Conservation (phyloP, 176 grass and related monocot genomes). For the Saccharum officinarum region DNA sequence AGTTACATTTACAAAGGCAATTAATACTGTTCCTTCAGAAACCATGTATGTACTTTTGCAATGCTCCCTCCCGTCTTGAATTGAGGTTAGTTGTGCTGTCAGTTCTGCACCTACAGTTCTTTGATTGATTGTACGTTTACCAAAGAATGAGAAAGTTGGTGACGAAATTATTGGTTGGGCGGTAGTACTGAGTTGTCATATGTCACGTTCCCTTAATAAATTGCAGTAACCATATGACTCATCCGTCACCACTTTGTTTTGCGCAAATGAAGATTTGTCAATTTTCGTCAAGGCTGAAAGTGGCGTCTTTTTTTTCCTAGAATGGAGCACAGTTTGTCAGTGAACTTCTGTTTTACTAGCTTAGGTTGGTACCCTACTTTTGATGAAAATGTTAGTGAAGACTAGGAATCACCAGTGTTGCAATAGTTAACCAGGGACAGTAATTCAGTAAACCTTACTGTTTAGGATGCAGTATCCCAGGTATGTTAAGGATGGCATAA, state of each 20-base stretch:
- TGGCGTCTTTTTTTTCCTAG: too few relatives aligned
- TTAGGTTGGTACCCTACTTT: background rate
- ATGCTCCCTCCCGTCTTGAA: too few relatives aligned
- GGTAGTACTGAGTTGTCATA: background rate
- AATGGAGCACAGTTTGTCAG: too few relatives aligned
- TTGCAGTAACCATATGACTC: background rate
- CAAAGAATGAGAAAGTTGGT: background rate
- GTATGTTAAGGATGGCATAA: background rate
- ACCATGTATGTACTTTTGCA: too few relatives aligned
- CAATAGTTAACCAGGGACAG: background rate
- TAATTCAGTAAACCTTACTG: background rate
- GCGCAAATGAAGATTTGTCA: background rate
- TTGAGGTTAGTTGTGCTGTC: too few relatives aligned
- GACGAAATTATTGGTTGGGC: background rate
- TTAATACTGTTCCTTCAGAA: too few relatives aligned
- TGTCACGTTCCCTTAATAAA: background rate
- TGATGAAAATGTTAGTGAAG: background rate
- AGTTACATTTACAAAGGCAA: too few relatives aligned
- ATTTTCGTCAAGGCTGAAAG: background rate
- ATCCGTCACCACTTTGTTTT: background rate
- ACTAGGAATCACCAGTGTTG: background rate
- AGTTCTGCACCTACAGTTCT: background rate
- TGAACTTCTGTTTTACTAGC: background rate
- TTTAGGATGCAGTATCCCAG: background rate
- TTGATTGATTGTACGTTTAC: too few relatives aligned